A percentile compares a stretch with the other conserved stretches of the same genome.
Evolutionary conservation across 257 asterid genomes (phyloP).

Genomic region (Rauvolfia tetraphylla): DNA sequence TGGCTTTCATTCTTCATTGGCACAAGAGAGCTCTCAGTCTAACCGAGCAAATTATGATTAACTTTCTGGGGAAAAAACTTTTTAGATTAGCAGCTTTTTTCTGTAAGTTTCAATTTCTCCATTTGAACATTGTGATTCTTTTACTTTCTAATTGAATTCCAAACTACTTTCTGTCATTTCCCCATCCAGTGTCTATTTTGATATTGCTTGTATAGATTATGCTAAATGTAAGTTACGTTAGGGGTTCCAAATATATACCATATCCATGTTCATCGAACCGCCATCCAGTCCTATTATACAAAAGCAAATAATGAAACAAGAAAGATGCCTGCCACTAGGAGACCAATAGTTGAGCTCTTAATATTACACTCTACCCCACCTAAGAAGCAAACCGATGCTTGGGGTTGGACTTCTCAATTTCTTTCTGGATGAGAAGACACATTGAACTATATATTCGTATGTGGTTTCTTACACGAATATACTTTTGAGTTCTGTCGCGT

Average conservation of each 20-base stretch:
- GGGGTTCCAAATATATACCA: too few relatives aligned
- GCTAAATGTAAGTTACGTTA: too few relatives aligned
- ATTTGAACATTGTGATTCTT: slow-evolving; percentile 8
- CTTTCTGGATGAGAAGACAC: too few relatives aligned
- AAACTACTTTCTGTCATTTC: neutral
- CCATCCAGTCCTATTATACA: too few relatives aligned
- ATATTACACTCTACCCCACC: neutral
- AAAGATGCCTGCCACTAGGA: neutral
- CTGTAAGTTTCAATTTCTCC: slow-evolving; percentile 5
- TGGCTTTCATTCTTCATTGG: slow-evolving; percentile 1
- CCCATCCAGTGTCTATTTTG: neutral
- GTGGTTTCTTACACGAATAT: too few relatives aligned
- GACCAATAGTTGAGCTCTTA: neutral
- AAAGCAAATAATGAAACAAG: too few relatives aligned
- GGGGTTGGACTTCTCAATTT: neutral
- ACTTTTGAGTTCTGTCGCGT: too few relatives aligned
- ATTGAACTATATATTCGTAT: too few relatives aligned
- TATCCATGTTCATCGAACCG: too few relatives aligned
- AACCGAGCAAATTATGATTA: neutral
- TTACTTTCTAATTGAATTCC: neutral
- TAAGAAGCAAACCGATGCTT: neutral
- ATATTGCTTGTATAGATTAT: too few relatives aligned
- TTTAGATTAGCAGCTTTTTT: neutral
- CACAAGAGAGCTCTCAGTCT: neutral
- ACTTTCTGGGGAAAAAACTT: neutral